These are phyloP conservation scores for Calonectria leucothoes DNA, from an alignment of 2,329 filamentous ascomycete genomes.

Conservation along the genomic window DNA sequence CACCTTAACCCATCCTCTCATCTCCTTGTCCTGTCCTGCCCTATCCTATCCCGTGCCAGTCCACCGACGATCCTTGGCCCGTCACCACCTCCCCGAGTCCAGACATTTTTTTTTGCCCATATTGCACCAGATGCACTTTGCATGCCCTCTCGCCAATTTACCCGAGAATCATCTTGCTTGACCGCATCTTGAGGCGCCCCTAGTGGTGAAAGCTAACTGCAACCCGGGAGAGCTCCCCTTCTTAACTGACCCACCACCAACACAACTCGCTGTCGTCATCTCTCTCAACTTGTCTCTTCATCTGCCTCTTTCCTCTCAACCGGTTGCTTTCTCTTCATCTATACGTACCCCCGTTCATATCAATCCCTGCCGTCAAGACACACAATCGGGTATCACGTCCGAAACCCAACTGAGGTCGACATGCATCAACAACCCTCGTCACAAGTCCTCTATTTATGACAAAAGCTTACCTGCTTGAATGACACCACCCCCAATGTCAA, in stretches of 20 bases:
- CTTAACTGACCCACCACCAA: constrained; percentile 23
- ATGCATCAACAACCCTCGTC: constrained; percentile 24
- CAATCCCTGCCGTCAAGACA: not conserved
- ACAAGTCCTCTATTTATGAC: constrained; percentile 7
- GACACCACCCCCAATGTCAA: constrained; percentile 5
- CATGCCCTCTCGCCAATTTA: constrained; percentile 9
- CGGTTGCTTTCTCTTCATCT: not conserved
- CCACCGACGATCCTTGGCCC: not conserved
- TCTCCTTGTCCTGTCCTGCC: not conserved
- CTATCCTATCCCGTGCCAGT: not conserved
- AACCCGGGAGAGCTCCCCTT: constrained; percentile 11
- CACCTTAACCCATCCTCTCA: not conserved
- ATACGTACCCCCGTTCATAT: not conserved
- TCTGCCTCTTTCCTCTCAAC: not conserved
- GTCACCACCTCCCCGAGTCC: constrained; percentile 1
- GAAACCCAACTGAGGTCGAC: constrained; percentile 15
- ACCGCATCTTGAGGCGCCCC: constrained; percentile 21
- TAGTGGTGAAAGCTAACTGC: constrained; percentile 23
- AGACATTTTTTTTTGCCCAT: not conserved
- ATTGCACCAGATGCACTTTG: not conserved
- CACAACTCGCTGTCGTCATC: constrained; percentile 19
- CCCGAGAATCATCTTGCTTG: constrained; percentile 6
- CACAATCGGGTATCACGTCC: constrained; percentile 13
- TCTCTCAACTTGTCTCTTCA: constrained; percentile 11
- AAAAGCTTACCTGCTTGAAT: constrained; percentile 15